Base-by-base conservation (phyloP, 2,329 filamentous ascomycete genomes). In the Alternaria brassicae region DNA sequence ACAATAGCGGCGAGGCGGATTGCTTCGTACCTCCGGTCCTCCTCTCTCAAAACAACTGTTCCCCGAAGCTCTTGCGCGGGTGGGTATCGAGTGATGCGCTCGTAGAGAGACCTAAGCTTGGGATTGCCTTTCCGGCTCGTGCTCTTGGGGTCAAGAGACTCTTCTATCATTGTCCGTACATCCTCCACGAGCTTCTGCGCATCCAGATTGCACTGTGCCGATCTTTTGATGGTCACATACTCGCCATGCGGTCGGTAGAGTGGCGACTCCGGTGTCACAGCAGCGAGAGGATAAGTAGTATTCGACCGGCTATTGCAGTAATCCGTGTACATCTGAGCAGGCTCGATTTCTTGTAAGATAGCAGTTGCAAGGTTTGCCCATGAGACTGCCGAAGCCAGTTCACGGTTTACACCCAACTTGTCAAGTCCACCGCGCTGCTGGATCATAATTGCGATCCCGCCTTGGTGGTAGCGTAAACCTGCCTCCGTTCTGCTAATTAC, bases 21-120 rank as follows among this genome's bases (percentile, higher is more conserved):
- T 1, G 74, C 74, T 50, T 79, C 77, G 58, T 78, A 78, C 44
- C 62, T 74, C 68, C 69, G 72, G 40, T 75, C 74, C 6, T 51
- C 55, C 10, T 51, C 13, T 6, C 59, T 71, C 1, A 65, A 45
- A 7, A 66, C 52, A 27, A 61, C 63, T 2, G 41, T 58, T 19
- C 53, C 62, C 13, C 49, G 41, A 2, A 64, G 51, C n/a, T 68
- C 55, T 0, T 65, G 37, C 8, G 65, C 45, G 3, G 68, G 51
- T 0, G 57, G 65, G 40, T 69, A 73, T 7, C 68, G 51, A 1
- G 49, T 58, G 5, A 76, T 72, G 17, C 67, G 68, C 17, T 63
- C 63, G 50, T 69, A 65, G 2, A 71, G 42, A 25, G 50, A 66
- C 13, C 58, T 64, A 2, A 74, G 55, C 1, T 63, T 68, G 1